phyloP scores from a whole-genome alignment of 1,284 basidiomycete species.

The Apiotrichum akiyoshidainum region DNA sequence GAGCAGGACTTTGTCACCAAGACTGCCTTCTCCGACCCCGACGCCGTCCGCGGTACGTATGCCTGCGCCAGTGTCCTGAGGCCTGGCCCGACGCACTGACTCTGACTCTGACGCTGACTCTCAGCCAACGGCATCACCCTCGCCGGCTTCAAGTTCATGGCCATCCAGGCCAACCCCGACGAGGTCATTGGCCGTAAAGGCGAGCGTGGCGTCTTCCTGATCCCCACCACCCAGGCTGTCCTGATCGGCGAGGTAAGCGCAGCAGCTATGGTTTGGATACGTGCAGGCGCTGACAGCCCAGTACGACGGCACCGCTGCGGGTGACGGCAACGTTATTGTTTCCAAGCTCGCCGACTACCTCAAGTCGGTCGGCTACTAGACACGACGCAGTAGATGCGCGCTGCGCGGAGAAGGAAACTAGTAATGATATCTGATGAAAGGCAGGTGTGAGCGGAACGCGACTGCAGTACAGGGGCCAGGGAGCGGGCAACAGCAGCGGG shows the following conservation, averaged over 20 bases:
- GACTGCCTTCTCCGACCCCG: slow-evolving; percentile 57
- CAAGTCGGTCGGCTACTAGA: slow-evolving; percentile 57
- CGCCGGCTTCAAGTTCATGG: slow-evolving; percentile 76
- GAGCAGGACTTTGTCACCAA: slow-evolving; percentile 70
- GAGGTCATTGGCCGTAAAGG: slow-evolving; percentile 77
- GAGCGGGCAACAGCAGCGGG: neutral
- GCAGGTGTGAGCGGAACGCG: neutral
- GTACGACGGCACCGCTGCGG: slow-evolving; percentile 62
- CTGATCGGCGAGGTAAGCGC: slow-evolving; percentile 65
- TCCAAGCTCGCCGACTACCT: slow-evolving; percentile 78
- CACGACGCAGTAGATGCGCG: neutral
- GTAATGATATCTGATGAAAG: slow-evolving; percentile 1
- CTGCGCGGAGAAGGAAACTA: neutral
- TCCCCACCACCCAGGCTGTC: slow-evolving; percentile 85
- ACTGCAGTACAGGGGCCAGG: too few species aligned
- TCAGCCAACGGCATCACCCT: slow-evolving; percentile 65
- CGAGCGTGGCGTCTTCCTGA: slow-evolving; percentile 72
- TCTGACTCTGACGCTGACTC: too few species aligned
- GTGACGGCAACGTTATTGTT: slow-evolving; percentile 69
- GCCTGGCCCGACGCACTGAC: too few species aligned
- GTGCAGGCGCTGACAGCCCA: slow-evolving; percentile 11
- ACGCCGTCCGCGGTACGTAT: slow-evolving; percentile 52
- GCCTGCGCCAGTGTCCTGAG: too few species aligned
- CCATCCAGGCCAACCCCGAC: slow-evolving; percentile 59
- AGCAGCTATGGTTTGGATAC: too few species aligned